These are phyloP conservation scores for Hyphodiscus sp. DNA, from an alignment of 2,329 filamentous ascomycete species.

Conservation along the genomic window DNA sequence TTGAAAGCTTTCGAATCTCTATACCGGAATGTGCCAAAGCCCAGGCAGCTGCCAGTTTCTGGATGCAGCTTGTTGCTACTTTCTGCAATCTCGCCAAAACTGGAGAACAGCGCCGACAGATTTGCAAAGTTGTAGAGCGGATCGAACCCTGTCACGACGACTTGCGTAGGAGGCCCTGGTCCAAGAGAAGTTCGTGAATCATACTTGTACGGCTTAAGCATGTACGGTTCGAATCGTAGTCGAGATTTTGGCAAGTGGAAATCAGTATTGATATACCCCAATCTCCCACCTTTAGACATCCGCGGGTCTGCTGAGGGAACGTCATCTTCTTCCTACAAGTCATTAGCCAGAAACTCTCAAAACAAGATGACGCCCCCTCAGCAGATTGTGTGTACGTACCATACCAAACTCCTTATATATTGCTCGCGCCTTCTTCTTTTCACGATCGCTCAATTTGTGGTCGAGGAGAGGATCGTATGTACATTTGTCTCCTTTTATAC, in stretches of 20 bases:
- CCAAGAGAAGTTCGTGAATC: conserved; percentile 80
- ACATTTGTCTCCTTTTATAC: conserved; percentile 51
- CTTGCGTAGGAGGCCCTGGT: conserved; percentile 80
- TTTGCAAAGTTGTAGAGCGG: conserved; percentile 76
- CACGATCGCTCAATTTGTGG: conserved; percentile 37
- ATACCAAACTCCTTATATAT: conserved; percentile 57
- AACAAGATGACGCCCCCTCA: conserved; percentile 56
- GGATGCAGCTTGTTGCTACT: conserved; percentile 94
- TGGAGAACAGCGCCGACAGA: conserved; percentile 68
- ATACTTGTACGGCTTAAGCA: conserved; percentile 73
- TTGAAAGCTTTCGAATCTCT: conserved; percentile 54
- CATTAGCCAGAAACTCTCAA: conserved; percentile 51
- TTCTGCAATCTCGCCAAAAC: conserved; percentile 81
- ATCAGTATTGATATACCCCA: conserved; percentile 63
- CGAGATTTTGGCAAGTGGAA: conserved; percentile 65
- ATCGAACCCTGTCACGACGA: conserved; percentile 95
- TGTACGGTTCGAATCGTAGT: conserved; percentile 67
- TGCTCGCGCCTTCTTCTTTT: conserved; percentile 52
- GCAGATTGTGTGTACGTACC: conserved; percentile 48
- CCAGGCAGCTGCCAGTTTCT: conserved; percentile 86
- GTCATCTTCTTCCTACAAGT: conserved; percentile 66
- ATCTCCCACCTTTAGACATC: conserved; percentile 59
- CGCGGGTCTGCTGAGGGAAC: conserved; percentile 76
- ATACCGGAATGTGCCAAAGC: conserved; percentile 88
- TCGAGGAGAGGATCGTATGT: conserved; percentile 48